Percentiles rank a stretch among this genome's conserved stretches.
Conservation (phyloP, 106 monocot species). For the Chionographis japonica region DNA sequence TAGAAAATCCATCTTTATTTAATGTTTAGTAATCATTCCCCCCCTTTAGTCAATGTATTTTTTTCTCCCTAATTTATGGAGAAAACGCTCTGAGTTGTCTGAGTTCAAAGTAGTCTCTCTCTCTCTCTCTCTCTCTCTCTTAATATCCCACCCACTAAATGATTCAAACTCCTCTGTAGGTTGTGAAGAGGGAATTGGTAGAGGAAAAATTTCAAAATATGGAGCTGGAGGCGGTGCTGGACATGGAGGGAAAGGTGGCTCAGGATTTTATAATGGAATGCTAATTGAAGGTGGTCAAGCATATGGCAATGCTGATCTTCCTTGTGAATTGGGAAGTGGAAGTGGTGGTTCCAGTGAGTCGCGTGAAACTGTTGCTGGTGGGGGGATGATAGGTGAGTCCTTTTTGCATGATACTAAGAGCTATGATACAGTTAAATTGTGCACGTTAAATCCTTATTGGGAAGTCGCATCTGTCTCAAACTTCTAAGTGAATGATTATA, state of each 20-base stretch:
- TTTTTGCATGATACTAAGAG: neutral
- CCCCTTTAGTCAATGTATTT: too few species aligned
- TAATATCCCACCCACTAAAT: neutral
- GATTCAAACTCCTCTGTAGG: constrained; percentile 29
- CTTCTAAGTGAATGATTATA: too few species aligned
- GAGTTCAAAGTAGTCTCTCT: neutral
- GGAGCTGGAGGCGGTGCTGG: constrained; percentile 96
- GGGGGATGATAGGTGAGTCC: constrained; percentile 84
- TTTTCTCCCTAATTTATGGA: too few species aligned
- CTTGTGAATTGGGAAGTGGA: constrained; percentile 95
- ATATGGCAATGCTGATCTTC: constrained; percentile 87
- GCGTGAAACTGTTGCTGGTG: constrained; percentile 62
- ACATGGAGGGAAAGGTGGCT: constrained; percentile 89
- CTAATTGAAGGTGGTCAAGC: constrained; percentile 59
- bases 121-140: neutral
- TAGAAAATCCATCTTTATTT: too few species aligned
- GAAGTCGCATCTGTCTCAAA: too few species aligned
- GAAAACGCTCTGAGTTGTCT: too few species aligned
- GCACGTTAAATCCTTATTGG: neutral
- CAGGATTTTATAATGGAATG: constrained; percentile 75
- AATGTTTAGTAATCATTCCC: too few species aligned
- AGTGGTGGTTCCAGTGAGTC: constrained; percentile 54
- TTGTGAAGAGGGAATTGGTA: constrained; percentile 86
- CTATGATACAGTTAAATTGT: neutral
- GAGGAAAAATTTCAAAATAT: constrained; percentile 64